phyloP scores from a whole-genome alignment of 2,329 filamentous ascomycete species.

The Endoconidiophora polonica region DNA sequence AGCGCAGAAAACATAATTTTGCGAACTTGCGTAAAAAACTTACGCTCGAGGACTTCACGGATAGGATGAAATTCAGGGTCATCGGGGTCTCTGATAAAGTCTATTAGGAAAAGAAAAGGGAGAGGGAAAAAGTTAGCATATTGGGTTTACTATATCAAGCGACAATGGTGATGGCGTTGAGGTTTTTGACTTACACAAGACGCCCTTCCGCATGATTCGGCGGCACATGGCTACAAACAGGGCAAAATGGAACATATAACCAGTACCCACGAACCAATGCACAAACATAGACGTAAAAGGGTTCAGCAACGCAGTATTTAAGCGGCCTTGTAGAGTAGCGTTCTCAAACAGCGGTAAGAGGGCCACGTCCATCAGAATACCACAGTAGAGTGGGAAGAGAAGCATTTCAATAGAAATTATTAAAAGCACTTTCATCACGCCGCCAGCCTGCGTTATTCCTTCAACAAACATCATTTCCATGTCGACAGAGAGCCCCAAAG shows the following conservation, averaged over 20 bases:
- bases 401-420: slow-evolving; percentile 99
- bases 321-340: slow-evolving; percentile 58
- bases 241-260: slow-evolving; percentile 99
- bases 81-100: slow-evolving; percentile 95
- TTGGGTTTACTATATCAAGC: slow-evolving; percentile 18
- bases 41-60: slow-evolving; percentile 86
- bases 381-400: slow-evolving; percentile 89
- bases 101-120: slow-evolving; percentile 22
- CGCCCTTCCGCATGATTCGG: slow-evolving; percentile 89
- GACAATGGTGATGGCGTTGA: neutral
- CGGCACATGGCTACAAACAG: slow-evolving; percentile 98
- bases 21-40: slow-evolving; percentile 76
- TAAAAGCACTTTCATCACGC: slow-evolving; percentile 91
- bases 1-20: slow-evolving; percentile 95
- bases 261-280: slow-evolving; percentile 97
- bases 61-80: slow-evolving; percentile 97
- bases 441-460: slow-evolving; percentile 76
- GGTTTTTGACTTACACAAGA: slow-evolving; percentile 51
- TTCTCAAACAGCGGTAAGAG: slow-evolving; percentile 77
- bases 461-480: slow-evolving; percentile 70
- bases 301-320: slow-evolving; percentile 60
- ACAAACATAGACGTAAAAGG: slow-evolving; percentile 88
- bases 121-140: neutral
- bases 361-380: slow-evolving; percentile 73
- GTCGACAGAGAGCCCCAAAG: slow-evolving; percentile 35